phyloP scores from a whole-genome alignment of 2,329 filamentous ascomycete species.

The Aspergillus aculeatinus region DNA sequence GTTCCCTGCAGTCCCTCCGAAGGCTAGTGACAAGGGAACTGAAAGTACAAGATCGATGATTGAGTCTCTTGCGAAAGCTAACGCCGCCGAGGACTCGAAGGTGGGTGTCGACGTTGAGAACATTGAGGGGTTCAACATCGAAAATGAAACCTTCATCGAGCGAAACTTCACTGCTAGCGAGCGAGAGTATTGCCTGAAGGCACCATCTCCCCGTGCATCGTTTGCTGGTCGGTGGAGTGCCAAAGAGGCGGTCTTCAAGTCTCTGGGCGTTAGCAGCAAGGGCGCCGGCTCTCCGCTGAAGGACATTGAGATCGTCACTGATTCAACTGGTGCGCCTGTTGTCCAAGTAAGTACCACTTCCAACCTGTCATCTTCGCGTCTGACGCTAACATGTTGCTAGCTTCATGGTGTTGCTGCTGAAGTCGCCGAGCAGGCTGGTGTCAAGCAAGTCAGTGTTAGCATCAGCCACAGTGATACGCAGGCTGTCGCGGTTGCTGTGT shows the following conservation, averaged over 20 bases:
- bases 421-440: slow-evolving; percentile 80
- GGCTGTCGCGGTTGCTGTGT: slow-evolving; percentile 89
- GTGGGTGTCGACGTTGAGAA: slow-evolving; percentile 94
- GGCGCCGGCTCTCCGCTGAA: slow-evolving; percentile 86
- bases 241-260: slow-evolving; percentile 99
- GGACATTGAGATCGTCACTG: slow-evolving; percentile 88
- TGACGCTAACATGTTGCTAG: slow-evolving; percentile 51
- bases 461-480: slow-evolving; percentile 95
- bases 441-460: slow-evolving; percentile 86
- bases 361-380: neutral
- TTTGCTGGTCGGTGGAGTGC: slow-evolving; percentile 96
- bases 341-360: slow-evolving; percentile 67
- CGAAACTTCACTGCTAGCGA: slow-evolving; percentile 89
- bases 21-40: slow-evolving; percentile 55
- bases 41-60: slow-evolving; percentile 72
- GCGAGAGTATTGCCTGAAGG: slow-evolving; percentile 80
- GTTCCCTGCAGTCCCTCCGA: slow-evolving; percentile 69
- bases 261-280: slow-evolving; percentile 79
- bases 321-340: slow-evolving; percentile 76
- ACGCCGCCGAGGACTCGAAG: slow-evolving; percentile 64
- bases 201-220: slow-evolving; percentile 77
- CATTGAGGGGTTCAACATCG: slow-evolving; percentile 81
- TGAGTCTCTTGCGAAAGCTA: slow-evolving; percentile 70
- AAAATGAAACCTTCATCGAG: slow-evolving; percentile 90
- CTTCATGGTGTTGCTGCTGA: slow-evolving; percentile 80